A percentile compares a stretch with the other conserved stretches of the same genome.
These are phyloP conservation scores for Xanthoconium stramineum DNA, from an alignment of 768 basidiomycete species.

Conservation along the genomic window DNA sequence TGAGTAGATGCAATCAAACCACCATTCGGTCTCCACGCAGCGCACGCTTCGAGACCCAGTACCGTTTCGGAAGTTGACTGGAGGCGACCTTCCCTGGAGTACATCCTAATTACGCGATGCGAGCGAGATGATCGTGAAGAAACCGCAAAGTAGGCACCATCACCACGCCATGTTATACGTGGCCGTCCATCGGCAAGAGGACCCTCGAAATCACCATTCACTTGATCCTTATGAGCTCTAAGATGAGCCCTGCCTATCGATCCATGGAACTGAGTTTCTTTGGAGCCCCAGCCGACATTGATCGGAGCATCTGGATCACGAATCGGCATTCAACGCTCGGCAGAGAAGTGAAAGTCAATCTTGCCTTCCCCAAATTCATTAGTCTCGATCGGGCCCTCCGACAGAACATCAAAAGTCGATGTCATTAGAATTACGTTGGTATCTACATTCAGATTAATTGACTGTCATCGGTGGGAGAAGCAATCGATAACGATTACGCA, in stretches of 20 bases:
- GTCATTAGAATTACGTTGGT: constrained; percentile 87
- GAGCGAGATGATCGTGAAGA: constrained; percentile 58
- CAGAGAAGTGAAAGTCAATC: constrained; percentile 6
- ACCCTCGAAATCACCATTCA: constrained; percentile 45
- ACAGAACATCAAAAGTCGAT: constrained; percentile 81
- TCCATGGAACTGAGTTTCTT: constrained; percentile 96
- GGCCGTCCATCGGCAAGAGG: constrained; percentile 70
- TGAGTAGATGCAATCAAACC: constrained; percentile 81
- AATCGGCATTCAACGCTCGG: constrained; percentile 6
- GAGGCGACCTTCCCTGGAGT: constrained; percentile 51
- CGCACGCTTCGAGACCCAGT: constrained; percentile 72
- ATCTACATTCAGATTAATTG: constrained; percentile 44
- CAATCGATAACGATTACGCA: constrained; percentile 23
- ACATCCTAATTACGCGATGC: constrained; percentile 28
- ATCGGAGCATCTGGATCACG: constrained; percentile 70
- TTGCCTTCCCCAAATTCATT: constrained; percentile 84
- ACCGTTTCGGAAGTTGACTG: constrained; percentile 85
- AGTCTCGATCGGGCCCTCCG: constrained; percentile 69
- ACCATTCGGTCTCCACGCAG: constrained; percentile 88
- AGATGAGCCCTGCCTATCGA: constrained; percentile 75
- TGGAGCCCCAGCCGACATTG: constrained; percentile 97
- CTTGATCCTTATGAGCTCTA: constrained; percentile 50
- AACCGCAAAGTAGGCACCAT: constrained; percentile 84
- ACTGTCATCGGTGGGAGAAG: not conserved
- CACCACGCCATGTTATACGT: constrained; percentile 91